Base-by-base conservation (phyloP, 371 early-diverging fungal species). In the Circinella umbellata region DNA sequence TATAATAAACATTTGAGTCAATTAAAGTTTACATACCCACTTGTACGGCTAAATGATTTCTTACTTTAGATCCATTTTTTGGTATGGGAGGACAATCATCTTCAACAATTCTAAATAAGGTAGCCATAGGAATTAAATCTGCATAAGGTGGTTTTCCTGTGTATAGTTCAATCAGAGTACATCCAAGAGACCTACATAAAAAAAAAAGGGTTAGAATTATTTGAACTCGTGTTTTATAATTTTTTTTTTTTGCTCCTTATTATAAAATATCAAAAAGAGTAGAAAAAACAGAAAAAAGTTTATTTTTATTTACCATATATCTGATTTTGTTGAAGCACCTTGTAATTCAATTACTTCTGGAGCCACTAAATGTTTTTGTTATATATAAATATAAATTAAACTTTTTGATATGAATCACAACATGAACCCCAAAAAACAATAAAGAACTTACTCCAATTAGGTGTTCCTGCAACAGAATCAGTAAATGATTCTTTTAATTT, bases 281-380 rank as follows among this genome's bases (percentile, higher is more conserved):
- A n/a, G n/a, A n/a, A n/a, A n/a, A n/a, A n/a, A n/a, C n/a, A 27
- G 2, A 27, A 27, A 27, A 27, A 27, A 27, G 27, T 27, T 27
- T 27, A 27, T 27, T 27, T 47, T 47, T 11, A 47, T 15, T 15
- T 75, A 86, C 95, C 95, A 96, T 17, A 96, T 95, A 71, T 96
- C 96, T 0, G 94, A 93, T 36, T 90, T 88, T 20, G 89, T 89
- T 7, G 90, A 87, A 0, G 93, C 88, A 8, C 94, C 94, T 54
- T 90, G 86, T 20, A 94, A 78, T 69, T 92, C 86, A 71, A 95
- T 95, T 4, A 97, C 92, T 77, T 97, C 98, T 4, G 98, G 96
- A 9, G 98, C 95, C 96, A 97, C 92, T 92, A 66, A 55, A 7
- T 37, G n/a, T n/a, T n/a, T n/a, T n/a, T 37, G 53, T 3, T 20